These are phyloP conservation scores for Coemansia sp. DNA, from an alignment of 192 early-diverging fungal species.

Conservation along the genomic window DNA sequence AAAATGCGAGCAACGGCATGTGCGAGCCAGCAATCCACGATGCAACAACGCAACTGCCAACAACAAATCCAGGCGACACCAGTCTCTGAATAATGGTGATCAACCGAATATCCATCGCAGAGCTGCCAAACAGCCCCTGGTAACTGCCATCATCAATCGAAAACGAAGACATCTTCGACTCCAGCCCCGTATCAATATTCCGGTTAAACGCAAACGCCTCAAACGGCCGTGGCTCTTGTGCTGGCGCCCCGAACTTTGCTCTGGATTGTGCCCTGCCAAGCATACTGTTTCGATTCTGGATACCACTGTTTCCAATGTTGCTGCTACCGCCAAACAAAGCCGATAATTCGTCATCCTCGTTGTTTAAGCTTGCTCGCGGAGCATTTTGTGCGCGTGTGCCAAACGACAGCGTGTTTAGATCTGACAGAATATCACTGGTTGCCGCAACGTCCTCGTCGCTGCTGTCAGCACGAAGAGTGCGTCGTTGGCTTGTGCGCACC, in stretches of 20 bases:
- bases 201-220: conserved; percentile 25
- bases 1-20: conserved; percentile 7
- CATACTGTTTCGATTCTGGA: not conserved
- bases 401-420: conserved; percentile 21
- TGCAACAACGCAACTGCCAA: not conserved
- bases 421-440: conserved; percentile 13
- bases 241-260: not conserved
- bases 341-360: conserved; percentile 23
- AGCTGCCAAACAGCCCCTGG: conserved; percentile 41
- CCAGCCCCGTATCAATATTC: conserved; percentile 28
- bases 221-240: conserved; percentile 25
- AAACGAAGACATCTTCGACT: conserved; percentile 42
- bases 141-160: conserved; percentile 43
- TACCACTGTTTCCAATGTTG: not conserved
- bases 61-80: not conserved
- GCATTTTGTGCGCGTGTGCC: not conserved
- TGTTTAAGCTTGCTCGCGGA: not conserved
- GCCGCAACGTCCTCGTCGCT: conserved; percentile 20
- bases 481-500: not conserved
- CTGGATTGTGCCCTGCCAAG: not conserved
- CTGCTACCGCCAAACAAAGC: conserved; percentile 12
- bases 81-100: conserved; percentile 14
- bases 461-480: not conserved
- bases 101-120: conserved; percentile 31
- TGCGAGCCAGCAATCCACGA: conserved; percentile 9